These are phyloP conservation scores for Epichloe scottii DNA, from an alignment of 2,329 filamentous ascomycete genomes.

Conservation along the genomic window DNA sequence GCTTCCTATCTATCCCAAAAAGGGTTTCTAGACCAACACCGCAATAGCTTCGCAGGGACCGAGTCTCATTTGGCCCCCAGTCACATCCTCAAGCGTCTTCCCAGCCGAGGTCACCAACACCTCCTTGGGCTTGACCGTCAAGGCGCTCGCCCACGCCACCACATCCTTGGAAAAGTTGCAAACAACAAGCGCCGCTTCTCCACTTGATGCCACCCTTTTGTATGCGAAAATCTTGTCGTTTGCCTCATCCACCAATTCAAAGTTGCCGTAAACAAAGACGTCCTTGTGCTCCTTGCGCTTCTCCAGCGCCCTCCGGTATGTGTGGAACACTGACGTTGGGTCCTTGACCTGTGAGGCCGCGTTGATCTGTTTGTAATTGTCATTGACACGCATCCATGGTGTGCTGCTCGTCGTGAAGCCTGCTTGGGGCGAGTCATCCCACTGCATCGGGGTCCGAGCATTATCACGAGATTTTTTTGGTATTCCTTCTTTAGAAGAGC, in stretches of 20 bases:
- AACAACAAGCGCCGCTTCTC: slow-evolving; percentile 21
- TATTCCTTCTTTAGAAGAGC: slow-evolving; percentile 30
- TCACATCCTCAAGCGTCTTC: slow-evolving; percentile 17
- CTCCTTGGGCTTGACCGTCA: slow-evolving; percentile 14
- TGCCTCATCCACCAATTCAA: slow-evolving; percentile 24
- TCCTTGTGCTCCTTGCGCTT: slow-evolving; percentile 48
- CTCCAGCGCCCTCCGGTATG: slow-evolving; percentile 47
- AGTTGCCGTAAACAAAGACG: slow-evolving; percentile 54
- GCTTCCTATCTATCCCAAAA: not conserved
- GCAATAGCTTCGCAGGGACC: slow-evolving; percentile 25
- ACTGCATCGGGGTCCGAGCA: slow-evolving; percentile 59
- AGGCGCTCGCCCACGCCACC: slow-evolving; percentile 19
- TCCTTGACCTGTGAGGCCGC: slow-evolving; percentile 39
- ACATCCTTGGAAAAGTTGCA: slow-evolving; percentile 25
- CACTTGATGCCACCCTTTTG: slow-evolving; percentile 18
- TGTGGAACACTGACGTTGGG: slow-evolving; percentile 40
- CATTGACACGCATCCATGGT: slow-evolving; percentile 62
- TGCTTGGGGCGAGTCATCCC: slow-evolving; percentile 45
- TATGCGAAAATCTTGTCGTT: slow-evolving; percentile 27
- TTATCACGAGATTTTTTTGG: slow-evolving; percentile 55
- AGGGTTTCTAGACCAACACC: slow-evolving; percentile 14
- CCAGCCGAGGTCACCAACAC: slow-evolving; percentile 22
- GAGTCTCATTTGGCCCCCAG: slow-evolving; percentile 16
- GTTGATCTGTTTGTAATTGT: slow-evolving; percentile 50
- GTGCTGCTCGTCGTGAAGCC: slow-evolving; percentile 48